Base-by-base conservation (phyloP, 768 basidiomycete genomes). In the Tulasnella sp. region DNA sequence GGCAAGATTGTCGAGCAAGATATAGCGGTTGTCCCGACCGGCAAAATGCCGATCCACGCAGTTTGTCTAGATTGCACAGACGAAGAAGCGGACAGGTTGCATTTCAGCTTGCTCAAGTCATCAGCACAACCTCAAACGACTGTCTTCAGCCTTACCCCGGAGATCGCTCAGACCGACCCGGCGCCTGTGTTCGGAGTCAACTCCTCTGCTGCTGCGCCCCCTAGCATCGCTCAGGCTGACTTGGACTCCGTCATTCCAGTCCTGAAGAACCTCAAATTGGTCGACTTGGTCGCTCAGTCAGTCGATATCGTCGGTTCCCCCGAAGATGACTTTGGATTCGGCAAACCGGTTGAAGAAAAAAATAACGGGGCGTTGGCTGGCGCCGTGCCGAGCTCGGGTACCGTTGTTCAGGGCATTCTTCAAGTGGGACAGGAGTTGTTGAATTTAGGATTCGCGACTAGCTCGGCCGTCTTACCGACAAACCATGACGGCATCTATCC, bases 401-500 rank as follows among this genome's bases (percentile, higher is more conserved):
- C 93, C 0, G 88, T 95, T 39, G 84, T 93, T 27, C 87, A 89
- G 6, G 94, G 94, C 8, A 85, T 94, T 9, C 86, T 89, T 80
- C 88, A 91, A 83, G 88, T 95, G 68, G 94, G 93, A 0, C 93
- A 93, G 0, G 89, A 94, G 82, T 87, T 95, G 46, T 89, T 95
- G 90, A 90, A 92, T 0, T 84, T 95, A 36, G 93, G 94, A 16
- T 94, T 89, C 84, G 92, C 93, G 7, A 92, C 92, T 5, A 92
- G 94, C 31, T 88, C 87, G 82, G 87, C 89, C 1, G 84, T 94
- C 27, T 71, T 88, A 31, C 92, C 93, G 7, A 68, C 62, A 14
- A 90, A 93, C 81, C 94, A 95, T 84, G 87, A 86, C 81, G 91
- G 91, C 87, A 77, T 78, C 84, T 88, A 91, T 82, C 94, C 93